Conservation (phyloP, 345 rosid genomes). For the Hypericum perforatum region DNA sequence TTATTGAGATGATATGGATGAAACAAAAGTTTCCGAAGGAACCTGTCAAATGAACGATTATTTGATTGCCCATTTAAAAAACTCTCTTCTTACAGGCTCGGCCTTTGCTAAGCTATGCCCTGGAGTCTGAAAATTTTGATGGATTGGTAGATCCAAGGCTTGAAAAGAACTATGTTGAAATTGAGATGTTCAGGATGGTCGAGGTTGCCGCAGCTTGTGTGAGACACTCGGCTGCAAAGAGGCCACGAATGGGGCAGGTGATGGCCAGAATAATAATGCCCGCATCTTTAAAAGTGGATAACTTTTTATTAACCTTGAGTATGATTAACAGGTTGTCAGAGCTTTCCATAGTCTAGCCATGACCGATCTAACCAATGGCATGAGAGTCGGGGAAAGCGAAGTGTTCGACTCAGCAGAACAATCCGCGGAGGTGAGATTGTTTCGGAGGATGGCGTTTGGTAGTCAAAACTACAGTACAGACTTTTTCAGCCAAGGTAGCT, state of each 20-base stretch:
- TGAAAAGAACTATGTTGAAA: slow-evolving; percentile 42
- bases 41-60: too few relatives aligned
- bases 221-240: slow-evolving; percentile 76
- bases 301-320: slow-evolving; percentile 8
- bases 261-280: not conserved
- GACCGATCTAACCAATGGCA: slow-evolving; percentile 72
- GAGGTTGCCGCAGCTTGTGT: slow-evolving; percentile 92
- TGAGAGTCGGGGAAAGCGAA: slow-evolving; percentile 88
- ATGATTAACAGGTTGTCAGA: slow-evolving; percentile 61
- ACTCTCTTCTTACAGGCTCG: slow-evolving; percentile 53
- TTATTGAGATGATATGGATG: too few relatives aligned
- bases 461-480: slow-evolving; percentile 72
- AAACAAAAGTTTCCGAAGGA: too few relatives aligned
- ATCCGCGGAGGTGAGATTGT: slow-evolving; percentile 74
- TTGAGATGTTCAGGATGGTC: slow-evolving; percentile 72
- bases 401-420: slow-evolving; percentile 62
- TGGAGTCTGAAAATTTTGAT: slow-evolving; percentile 49
- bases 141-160: slow-evolving; percentile 71
- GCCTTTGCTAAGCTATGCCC: slow-evolving; percentile 65
- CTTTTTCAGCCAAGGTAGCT: slow-evolving; percentile 36
- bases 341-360: slow-evolving; percentile 61
- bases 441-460: slow-evolving; percentile 85
- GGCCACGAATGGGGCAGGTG: slow-evolving; percentile 97
- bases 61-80: too few relatives aligned
- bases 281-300: not conserved